Evolutionary conservation across 768 basidiomycete genomes (phyloP), one percentile per base, ranked within the genome.

Genomic region (Steccherinum ochraceum): DNA sequence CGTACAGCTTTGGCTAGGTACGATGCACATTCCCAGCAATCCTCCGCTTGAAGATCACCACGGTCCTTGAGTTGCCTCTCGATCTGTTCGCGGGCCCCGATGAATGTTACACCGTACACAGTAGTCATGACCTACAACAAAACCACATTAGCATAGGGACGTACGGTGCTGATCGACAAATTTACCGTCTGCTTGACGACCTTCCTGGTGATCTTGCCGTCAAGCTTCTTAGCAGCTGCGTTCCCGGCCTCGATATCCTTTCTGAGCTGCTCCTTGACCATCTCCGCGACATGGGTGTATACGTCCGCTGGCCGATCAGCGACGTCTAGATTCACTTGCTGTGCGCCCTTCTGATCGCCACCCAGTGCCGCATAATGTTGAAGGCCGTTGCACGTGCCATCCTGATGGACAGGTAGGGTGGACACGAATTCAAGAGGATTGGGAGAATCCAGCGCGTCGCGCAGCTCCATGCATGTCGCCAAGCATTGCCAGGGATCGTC

Each of bases 401-500:
- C 96, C 67, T 98, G 95, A 64, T 99, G 96, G 4, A 97, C 79
- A 0, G 96, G 96, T n/a, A 96, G 75, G 16, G 71, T 67, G 2
- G 84, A 91, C 60, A 75, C 68, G 67, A 71, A 86, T 18, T 67
- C 63, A 53, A 74, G 77, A 0, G 80, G 77, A 40, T 81, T 75
- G 13, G 80, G 79, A 1, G 85, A 86, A 40, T 85, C 77, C 0
- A 94, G 74, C 1, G 95, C 95, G 0, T 75, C 77, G 43, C 76
- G 76, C n/a, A 98, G 74, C 62, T 99, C 96, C 65, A 86, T 81
- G 70, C 93, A 97, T 1, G 89, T 81, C 16, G 95, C 89, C 30
- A 98, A 85, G 64, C 88, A 94, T 66, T 98, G 95, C 94, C 95
- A 98, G 5, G 94, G 94, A 61, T 98, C 93, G 62, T 95, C 93